Conservation (phyloP, 2,329 filamentous ascomycete species). For the Alternaria sp. region DNA sequence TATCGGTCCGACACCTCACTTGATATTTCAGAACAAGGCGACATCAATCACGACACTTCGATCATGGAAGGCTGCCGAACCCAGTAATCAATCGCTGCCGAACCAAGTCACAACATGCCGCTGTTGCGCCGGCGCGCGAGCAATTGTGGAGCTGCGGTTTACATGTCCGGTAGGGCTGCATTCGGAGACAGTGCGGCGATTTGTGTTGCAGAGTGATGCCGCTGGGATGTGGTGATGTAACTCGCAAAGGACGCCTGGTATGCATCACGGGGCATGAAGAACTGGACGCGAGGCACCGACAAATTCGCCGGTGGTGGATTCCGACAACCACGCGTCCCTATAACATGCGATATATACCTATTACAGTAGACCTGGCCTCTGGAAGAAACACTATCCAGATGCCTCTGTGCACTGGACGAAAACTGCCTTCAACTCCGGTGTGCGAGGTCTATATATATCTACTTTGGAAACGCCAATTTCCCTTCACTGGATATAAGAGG, state of each 20-base stretch:
- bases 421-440: not conserved
- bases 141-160: not conserved
- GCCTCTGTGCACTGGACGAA: not conserved
- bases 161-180: constrained; percentile 15
- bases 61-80: constrained; percentile 3
- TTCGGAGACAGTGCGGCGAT: not conserved
- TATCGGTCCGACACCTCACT: constrained; percentile 6
- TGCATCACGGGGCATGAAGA: constrained; percentile 3
- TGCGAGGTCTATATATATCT: not conserved
- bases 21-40: not conserved
- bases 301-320: not conserved
- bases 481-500: not conserved
- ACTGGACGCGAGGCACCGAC: constrained; percentile 6
- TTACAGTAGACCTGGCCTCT: not conserved
- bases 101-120: constrained; percentile 2
- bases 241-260: not conserved
- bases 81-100: not conserved
- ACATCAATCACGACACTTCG: constrained; percentile 3
- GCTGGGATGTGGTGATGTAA: constrained; percentile 3
- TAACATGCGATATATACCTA: constrained; percentile 3
- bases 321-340: constrained; percentile 12
- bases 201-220: constrained; percentile 3
- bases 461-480: not conserved
- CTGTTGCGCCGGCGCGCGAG: not conserved
- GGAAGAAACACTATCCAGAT: not conserved